Base-by-base conservation (phyloP, 768 basidiomycete genomes). In the Boletus coccyginus region DNA sequence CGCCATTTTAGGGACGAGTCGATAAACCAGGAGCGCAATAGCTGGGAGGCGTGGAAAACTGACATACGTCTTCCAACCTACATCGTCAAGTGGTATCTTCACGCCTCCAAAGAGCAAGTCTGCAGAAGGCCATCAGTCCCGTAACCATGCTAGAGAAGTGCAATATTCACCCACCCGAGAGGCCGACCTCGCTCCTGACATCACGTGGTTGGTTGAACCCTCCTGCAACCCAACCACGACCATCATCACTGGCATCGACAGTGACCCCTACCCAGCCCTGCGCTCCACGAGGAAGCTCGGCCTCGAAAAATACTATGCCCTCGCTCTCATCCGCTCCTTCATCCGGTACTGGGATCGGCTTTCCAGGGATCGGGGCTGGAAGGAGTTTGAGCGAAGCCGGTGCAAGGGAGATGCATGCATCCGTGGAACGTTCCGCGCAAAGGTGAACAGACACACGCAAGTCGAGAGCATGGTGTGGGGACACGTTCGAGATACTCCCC, bases 281-380 rank as follows among this genome's bases (percentile, higher is more conserved):
- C 17, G 56, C 45, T 7, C 38, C 63, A 41, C 8, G 31, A 3
- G 70, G 61, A 17, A 86, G 42, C 40, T 77, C 70, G 11, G 78
- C 80, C 64, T 87, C 85, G 62, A 81, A 90, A 27, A 86, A 71
- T 5, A 85, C 85, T 2, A 87, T 74, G 0, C 88, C 89, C 54
- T 90, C 89, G 10, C 86, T 87, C 66, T 92, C 88, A 50, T 89
- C 87, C 0, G 80, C 68, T 0, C 90, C 90, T 69, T 87, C 84
- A 16, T 81, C 70, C 14, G 88, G 86, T 0, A 81, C 72, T 7
- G 90, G 91, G 61, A 91, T 92, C 12, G 74, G 69, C 41, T 69
- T 71, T 3, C 77, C 81, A 12, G 77, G 74, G 11, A 76, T 62
- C 27, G 87, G 84, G 60, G 78, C 78, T 1, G 91, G 91, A 9